These are phyloP conservation scores for Solanum rostratum DNA, from an alignment of 257 asterid genomes.

Conservation along the genomic window DNA sequence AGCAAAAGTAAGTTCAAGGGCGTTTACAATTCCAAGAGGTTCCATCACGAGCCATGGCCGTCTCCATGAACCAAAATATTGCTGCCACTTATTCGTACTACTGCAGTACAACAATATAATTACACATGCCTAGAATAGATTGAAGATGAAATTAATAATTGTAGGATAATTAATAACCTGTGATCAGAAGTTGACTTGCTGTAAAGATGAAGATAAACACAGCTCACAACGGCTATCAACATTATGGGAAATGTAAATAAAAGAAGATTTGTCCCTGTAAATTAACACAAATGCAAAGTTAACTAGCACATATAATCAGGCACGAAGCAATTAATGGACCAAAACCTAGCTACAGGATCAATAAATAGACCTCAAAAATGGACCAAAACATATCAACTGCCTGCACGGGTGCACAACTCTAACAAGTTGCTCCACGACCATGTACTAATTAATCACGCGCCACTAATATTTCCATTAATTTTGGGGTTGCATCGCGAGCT, in stretches of 20 bases:
- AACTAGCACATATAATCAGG: too few relatives aligned
- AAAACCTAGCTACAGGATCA: too few relatives aligned
- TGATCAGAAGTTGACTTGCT: slow-evolving; percentile 1
- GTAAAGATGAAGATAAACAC: slow-evolving; percentile 55
- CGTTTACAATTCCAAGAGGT: slow-evolving; percentile 38
- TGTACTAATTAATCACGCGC: too few relatives aligned
- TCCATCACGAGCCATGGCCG: slow-evolving; percentile 20
- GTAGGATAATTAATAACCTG: not conserved
- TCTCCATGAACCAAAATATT: slow-evolving; percentile 15
- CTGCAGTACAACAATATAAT: not conserved
- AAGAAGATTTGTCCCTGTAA: slow-evolving; percentile 48
- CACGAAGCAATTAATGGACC: too few relatives aligned
- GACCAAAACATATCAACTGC: too few relatives aligned
- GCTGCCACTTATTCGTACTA: not conserved
- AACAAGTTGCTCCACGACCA: too few relatives aligned
- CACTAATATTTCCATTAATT: too few relatives aligned
- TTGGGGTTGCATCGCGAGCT: not conserved
- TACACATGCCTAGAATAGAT: not conserved
- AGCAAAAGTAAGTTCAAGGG: slow-evolving; percentile 31
- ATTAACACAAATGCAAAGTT: not conserved
- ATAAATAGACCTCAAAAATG: too few relatives aligned
- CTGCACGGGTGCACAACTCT: too few relatives aligned
- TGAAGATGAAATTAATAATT: not conserved
- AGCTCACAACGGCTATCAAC: slow-evolving; percentile 55
- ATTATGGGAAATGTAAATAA: slow-evolving; percentile 44